A percentile compares a stretch with the other conserved stretches of the same genome.
Conservation (phyloP, 495 filamentous ascomycete genomes). For the Podospora fimiseda region DNA sequence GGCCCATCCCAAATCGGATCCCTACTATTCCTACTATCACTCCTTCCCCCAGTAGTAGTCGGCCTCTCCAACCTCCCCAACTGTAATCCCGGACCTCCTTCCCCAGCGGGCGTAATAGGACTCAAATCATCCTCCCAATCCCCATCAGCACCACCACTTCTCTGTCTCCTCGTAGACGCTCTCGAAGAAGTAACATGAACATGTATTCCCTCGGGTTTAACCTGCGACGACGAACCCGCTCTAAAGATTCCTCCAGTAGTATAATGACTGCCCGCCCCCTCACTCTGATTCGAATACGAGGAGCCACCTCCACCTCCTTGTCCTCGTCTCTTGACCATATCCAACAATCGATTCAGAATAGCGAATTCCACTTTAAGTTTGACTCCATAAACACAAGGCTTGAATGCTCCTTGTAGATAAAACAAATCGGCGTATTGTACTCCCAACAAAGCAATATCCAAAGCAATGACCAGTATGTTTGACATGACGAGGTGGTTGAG, state of each 20-base stretch:
- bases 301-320: not conserved
- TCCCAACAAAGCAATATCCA: conserved; percentile 43
- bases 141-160: too few relatives aligned
- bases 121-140: not conserved
- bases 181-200: not conserved
- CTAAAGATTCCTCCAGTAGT: not conserved
- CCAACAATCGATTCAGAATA: conserved; percentile 40
- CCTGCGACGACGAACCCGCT: not conserved
- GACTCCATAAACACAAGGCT: conserved; percentile 47
- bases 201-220: not conserved
- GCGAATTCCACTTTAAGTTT: conserved; percentile 52
- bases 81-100: not conserved
- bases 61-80: not conserved
- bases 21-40: not conserved
- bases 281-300: not conserved
- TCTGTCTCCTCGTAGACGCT: not conserved
- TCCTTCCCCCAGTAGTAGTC: not conserved
- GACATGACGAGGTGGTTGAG: conserved; percentile 38
- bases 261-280: too few relatives aligned
- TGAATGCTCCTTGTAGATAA: conserved; percentile 44
- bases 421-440: conserved; percentile 45
- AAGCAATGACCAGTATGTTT: conserved; percentile 44
- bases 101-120: not conserved
- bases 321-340: conserved; percentile 12
- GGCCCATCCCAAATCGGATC: not conserved